Percentiles rank a stretch among this genome's conserved stretches.
Evolutionary conservation across 164 flowering plant genomes (phyloP).

Genomic region (grape (Vitis vinifera)): DNA sequence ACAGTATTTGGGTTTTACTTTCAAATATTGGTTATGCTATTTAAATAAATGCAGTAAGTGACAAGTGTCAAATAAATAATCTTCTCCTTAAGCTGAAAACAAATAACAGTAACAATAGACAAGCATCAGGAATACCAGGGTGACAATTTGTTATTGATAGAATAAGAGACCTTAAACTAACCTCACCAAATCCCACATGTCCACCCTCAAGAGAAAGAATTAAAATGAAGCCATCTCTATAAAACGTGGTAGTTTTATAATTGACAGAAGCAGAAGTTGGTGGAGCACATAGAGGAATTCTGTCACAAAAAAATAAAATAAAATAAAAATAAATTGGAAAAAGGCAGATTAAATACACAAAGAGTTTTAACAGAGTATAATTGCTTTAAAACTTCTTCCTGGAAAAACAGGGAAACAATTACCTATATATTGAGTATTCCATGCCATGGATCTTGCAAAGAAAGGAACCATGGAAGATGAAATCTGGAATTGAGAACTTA

Average conservation of each 20-base stretch:
- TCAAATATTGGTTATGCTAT: too few species aligned
- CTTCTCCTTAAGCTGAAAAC: too few species aligned
- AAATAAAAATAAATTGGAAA: neutral
- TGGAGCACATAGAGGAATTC: slow-evolving; percentile 73
- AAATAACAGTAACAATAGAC: too few species aligned
- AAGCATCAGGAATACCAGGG: too few species aligned
- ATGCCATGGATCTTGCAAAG: slow-evolving; percentile 39
- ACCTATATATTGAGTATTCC: slow-evolving; percentile 73
- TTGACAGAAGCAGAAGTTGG: slow-evolving; percentile 51
- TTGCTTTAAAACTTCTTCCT: neutral
- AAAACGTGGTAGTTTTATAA: slow-evolving; percentile 20
- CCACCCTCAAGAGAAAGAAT: slow-evolving; percentile 76
- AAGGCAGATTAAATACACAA: too few species aligned
- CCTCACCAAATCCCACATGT: slow-evolving; percentile 86
- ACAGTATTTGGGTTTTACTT: too few species aligned
- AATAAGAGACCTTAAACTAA: slow-evolving; percentile 20
- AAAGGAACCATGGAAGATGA: slow-evolving; percentile 19
- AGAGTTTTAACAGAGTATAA: too few species aligned
- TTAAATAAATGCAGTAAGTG: too few species aligned
- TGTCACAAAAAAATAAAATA: slow-evolving; percentile 25
- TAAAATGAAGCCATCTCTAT: slow-evolving; percentile 82
- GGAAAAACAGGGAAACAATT: slow-evolving; percentile 11
- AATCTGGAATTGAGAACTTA: slow-evolving; percentile 34
- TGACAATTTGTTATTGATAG: neutral
- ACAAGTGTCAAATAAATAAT: too few species aligned